Percentiles rank a stretch among this genome's conserved stretches.
Evolutionary conservation across 1,284 basidiomycete species (phyloP).

Genomic region (Malassezia furfur): DNA sequence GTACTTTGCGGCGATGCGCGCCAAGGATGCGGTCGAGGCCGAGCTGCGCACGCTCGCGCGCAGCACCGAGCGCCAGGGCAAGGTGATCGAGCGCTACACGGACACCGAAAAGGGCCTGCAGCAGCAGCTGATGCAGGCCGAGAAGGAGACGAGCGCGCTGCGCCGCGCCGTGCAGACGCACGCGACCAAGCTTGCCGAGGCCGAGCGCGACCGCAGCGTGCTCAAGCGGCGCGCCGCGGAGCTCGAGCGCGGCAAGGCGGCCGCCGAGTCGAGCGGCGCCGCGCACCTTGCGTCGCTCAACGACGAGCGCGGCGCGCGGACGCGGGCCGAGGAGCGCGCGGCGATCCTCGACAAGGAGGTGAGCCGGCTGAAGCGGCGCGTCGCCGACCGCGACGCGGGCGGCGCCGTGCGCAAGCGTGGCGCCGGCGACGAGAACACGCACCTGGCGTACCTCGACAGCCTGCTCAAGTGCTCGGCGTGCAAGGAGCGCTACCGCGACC

Average conservation of each 20-base stretch:
- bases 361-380: constrained; percentile 27
- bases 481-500: constrained; percentile 69
- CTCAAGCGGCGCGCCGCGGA: constrained; percentile 25
- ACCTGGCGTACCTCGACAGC: constrained; percentile 58
- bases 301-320: constrained; percentile 21
- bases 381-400: constrained; percentile 29
- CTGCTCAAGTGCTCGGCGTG: constrained; percentile 88
- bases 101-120: constrained; percentile 60
- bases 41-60: constrained; percentile 64
- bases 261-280: constrained; percentile 28
- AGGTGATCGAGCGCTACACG: constrained; percentile 62
- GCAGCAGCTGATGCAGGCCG: constrained; percentile 57
- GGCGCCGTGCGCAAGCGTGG: constrained; percentile 24
- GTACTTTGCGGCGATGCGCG: constrained; percentile 79
- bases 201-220: constrained; percentile 43
- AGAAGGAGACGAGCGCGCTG: constrained; percentile 51
- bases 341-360: constrained; percentile 31
- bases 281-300: constrained; percentile 23
- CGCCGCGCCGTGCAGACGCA: constrained; percentile 31
- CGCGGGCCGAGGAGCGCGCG: constrained; percentile 28
- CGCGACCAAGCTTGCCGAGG: constrained; percentile 33
- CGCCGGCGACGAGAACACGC: constrained; percentile 25
- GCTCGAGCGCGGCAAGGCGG: constrained; percentile 16
- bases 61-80: constrained; percentile 67
- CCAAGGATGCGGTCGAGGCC: constrained; percentile 69